A percentile compares a stretch with the other conserved stretches of the same genome.
Conservation (phyloP, 192 early-diverging fungal species). For the Coemansia javaensis region DNA sequence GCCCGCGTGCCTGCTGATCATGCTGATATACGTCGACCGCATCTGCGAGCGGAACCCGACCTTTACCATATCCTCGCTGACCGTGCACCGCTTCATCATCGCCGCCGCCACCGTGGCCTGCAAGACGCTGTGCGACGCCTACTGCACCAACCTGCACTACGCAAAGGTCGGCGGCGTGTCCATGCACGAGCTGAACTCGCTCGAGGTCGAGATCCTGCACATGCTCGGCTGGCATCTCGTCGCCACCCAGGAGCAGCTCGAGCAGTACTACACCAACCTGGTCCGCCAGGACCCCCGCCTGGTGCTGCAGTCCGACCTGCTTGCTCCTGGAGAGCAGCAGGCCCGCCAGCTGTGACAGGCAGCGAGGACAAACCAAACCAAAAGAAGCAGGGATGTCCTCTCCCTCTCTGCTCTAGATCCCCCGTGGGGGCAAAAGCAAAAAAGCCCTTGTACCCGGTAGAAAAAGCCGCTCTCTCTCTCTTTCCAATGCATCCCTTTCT, state of each 20-base stretch:
- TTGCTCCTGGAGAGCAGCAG: no score
- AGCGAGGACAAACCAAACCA: no score
- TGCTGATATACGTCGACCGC: conserved; percentile 93
- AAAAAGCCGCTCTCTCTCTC: no score
- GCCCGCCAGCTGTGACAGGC: no score
- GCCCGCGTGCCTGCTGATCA: conserved; percentile 75
- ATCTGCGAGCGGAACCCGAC: conserved; percentile 64
- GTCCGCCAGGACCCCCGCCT: conserved; percentile 70
- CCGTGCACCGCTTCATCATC: conserved; percentile 92
- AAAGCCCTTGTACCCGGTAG: no score
- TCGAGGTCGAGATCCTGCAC: conserved; percentile 85
- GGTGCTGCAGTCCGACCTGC: conserved; percentile 40
- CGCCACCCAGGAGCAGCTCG: conserved; percentile 70
- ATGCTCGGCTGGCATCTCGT: conserved; percentile 90
- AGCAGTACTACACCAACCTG: conserved; percentile 89
- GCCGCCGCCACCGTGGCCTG: conserved; percentile 78
- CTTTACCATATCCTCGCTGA: conserved; percentile 91
- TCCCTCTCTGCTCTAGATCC: no score
- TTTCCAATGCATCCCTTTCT: no score
- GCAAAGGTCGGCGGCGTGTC: conserved; percentile 94
- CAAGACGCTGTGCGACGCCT: conserved; percentile 88
- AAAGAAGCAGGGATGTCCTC: no score
- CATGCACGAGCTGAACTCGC: conserved; percentile 86
- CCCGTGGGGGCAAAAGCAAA: no score
- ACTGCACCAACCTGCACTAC: conserved; percentile 93